These are phyloP conservation scores for Botryotinia globosa DNA, from an alignment of 2,329 filamentous ascomycete genomes.

Conservation along the genomic window DNA sequence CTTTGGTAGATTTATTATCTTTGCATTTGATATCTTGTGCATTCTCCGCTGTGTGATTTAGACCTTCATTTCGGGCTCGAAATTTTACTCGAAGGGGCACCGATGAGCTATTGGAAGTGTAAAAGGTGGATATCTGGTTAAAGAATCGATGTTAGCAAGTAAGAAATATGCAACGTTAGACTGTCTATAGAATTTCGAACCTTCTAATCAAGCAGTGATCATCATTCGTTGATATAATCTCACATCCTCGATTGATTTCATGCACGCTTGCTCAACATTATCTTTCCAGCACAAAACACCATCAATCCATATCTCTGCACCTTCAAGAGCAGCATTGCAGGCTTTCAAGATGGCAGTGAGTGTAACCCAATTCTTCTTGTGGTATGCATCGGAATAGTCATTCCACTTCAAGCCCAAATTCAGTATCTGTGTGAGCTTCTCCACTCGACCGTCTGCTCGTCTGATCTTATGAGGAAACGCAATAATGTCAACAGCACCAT, in stretches of 20 bases:
- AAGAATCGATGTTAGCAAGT: too few species aligned
- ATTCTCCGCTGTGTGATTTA: too few species aligned
- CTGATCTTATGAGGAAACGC: background rate
- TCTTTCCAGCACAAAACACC: background rate
- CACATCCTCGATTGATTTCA: background rate
- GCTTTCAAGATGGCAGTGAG: background rate
- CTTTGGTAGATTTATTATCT: too few species aligned
- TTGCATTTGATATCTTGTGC: too few species aligned
- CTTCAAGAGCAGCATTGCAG: background rate
- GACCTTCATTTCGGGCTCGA: too few species aligned
- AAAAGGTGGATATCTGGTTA: too few species aligned
- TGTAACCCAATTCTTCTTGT: background rate
- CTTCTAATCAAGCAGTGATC: background rate
- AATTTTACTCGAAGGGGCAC: too few species aligned
- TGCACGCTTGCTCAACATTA: background rate
- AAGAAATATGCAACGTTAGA: background rate
- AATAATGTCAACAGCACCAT: background rate
- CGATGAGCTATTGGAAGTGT: too few species aligned
- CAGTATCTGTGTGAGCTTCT: background rate
- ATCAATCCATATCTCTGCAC: background rate
- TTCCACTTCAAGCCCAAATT: background rate
- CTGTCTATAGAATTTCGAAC: background rate
- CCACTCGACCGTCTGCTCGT: background rate
- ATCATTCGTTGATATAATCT: background rate
- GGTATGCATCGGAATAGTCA: background rate